Base-by-base conservation (phyloP, 768 basidiomycete species). In the Mrakia blollopis region DNA sequence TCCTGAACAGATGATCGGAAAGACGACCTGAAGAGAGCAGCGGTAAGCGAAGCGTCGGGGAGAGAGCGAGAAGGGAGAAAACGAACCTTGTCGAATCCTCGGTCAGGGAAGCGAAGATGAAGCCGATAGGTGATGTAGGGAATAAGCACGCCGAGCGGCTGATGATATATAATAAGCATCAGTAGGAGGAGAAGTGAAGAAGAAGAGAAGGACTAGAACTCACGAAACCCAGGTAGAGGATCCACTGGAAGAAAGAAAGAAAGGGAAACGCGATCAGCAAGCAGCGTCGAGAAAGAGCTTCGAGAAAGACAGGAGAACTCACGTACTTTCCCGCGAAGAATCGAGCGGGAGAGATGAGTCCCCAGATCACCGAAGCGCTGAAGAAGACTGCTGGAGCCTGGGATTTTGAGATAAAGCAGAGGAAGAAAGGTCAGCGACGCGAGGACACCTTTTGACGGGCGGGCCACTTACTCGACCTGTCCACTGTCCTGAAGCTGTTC, bases 321-420 rank as follows among this genome's bases (percentile, higher is more conserved):
- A 57, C 57, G 74, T 84, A 84, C 18, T 80, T 80, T 16, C 83
- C 83, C 23, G 80, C 80, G 75, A 84, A 84, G 80, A 84, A 84
- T 44, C 82, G 74, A 0, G 74, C 79, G 0, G 83, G 83, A 0
- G 82, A 80, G 10, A 84, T 81, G 82, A 80, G 80, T 3, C 69
- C 79, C 78, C 72, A 77, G 62, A 75, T 61, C 25, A 84, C 80
- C 14, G 79, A 80, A 0, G 84, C 84, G 4, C 80, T 81, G 75
- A 82, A 84, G 79, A 84, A 84, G 50, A 84, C 82, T 7, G 69
- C 71, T 1, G 84, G 83, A 1, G 81, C 79, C 65, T 72, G 47
- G 2, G 70, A n/a, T 14, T 76, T 47, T 14, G 47, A 30, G 11
- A 35, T n/a, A 41, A 6, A 7, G 44, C 5, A 72, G 11, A 54